A percentile compares a stretch with the other conserved stretches of the same genome.
These are phyloP conservation scores for Noccaea bulbosa DNA, from an alignment of 345 rosid genomes.

Conservation along the genomic window DNA sequence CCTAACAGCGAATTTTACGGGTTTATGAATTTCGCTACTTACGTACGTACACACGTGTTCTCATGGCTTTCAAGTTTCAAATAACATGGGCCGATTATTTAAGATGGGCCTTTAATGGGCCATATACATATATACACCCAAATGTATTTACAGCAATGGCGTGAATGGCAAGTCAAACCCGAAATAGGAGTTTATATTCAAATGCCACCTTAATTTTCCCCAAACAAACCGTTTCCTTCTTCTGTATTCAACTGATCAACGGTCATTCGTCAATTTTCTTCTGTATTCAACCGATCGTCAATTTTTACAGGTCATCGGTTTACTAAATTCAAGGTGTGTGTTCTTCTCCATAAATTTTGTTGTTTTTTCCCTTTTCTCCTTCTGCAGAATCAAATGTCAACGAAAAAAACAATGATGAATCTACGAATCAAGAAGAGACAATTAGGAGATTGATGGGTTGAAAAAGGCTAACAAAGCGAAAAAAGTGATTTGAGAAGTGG, in stretches of 20 bases:
- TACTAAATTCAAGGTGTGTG: constrained; percentile 33
- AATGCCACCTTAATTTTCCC: constrained; percentile 7
- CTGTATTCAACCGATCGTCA: constrained; percentile 7
- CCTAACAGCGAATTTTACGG: constrained; percentile 30
- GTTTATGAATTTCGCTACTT: not conserved
- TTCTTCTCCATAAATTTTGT: constrained; percentile 27
- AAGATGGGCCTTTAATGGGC: constrained; percentile 19
- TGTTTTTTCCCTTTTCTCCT: not conserved
- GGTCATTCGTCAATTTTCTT: not conserved
- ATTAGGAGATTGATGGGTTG: not conserved
- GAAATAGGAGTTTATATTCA: constrained; percentile 16
- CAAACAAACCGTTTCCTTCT: not conserved
- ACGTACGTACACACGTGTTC: constrained; percentile 13
- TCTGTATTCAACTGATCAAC: constrained; percentile 11
- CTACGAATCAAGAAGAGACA: not conserved
- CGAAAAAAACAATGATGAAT: not conserved
- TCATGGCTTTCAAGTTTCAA: not conserved
- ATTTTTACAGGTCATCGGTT: constrained; percentile 8
- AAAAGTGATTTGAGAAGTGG: not conserved
- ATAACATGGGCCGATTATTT: not conserved
- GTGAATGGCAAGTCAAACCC: not conserved
- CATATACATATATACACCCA: not conserved
- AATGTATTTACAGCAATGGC: constrained; percentile 4
- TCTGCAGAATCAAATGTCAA: not conserved
- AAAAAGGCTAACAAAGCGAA: not conserved